Evolutionary conservation across 2,329 filamentous ascomycete genomes (phyloP), one percentile per base, ranked within the genome.

Genomic region (Fusarium subglutinans): DNA sequence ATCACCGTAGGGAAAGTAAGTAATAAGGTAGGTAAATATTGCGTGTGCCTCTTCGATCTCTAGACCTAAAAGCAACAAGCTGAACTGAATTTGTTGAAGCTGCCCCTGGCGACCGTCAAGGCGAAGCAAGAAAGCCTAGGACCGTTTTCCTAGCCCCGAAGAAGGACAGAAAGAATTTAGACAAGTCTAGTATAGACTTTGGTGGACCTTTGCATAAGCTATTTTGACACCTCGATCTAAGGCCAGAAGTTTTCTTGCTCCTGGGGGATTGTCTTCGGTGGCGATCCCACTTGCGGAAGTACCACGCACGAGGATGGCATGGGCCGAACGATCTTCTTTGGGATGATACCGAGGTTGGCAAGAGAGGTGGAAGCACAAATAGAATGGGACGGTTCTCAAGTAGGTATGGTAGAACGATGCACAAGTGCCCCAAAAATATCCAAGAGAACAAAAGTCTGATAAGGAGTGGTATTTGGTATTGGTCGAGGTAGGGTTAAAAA

Each of bases 251-350:
- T 20, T 37, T 24, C 30, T 51, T 53, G 48, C 13, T 37, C 63
- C 76, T 72, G 72, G 74, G 47, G 53, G 66, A 63, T 63, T 74
- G 57, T 69, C 61, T 53, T 75, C 76, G 76, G 76, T 63, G 65
- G 71, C 73, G 76, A 78, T 75, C 71, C 76, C 76, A 72, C 72
- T 78, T 78, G 75, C 51, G 75, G 76, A 63, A 75, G 47, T 70
- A 66, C 65, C 61, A 69, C 58, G 61, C 68, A 68, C 60, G 48
- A 70, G 48, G 62, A 63, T 30, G 74, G 62, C 69, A 70, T 64
- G 73, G 75, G 72, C 65, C 54, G 20, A 64, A 47, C 35, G 37
- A 30, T 22, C 30, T 64, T 50, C 37, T 63, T 54, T 41, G 66
- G 60, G 51, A 41, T 17, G 58, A 47, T 63, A 57, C 61, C 63